Evolutionary conservation across 2,329 filamentous ascomycete genomes (phyloP), one percentile per base, ranked within the genome.

Genomic region (Beauveria scarabaeidicola): DNA sequence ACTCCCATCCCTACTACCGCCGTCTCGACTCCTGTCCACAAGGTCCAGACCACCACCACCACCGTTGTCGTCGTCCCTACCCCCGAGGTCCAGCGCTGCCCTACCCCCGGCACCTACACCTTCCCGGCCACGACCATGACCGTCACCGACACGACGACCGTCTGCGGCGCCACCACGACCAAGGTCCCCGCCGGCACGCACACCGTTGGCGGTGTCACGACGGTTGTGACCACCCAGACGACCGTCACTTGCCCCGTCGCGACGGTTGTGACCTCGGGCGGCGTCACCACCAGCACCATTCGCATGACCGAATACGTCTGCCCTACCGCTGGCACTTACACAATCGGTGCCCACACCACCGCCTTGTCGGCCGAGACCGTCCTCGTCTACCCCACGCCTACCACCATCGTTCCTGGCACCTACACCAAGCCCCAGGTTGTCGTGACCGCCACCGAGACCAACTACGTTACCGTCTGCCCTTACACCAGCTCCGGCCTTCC

Each of bases 271-370:
- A 86, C 85, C 65, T 75, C 72, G 60, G 75, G 77, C 64, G 75
- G 73, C 64, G 81, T 83, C 54, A 81, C 82, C 61, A 89, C 84
- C 75, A 88, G 81, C 76, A 78, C 86, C 67, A 83, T 90, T 68
- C 77, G 81, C 74, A 83, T 78, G 67, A 91, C 88, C 69, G 86
- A 84, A 69, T 90, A 86, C 69, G 81, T 87, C 69, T 91, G 88
- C 85, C 87, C 87, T 63, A 78, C 78, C 53, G 78, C 87, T 68
- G 88, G 88, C 72, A 90, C 86, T 60, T 91, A 90, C 81, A 90
- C 86, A 70, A 85, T 91, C 66, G 85, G 80, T 65, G 84, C 88
- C 60, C 79, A 80, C 70, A 88, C 85, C 70, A 88, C 84, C 65
- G 78, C 77, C 38, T 78, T 84, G 65, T 74, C 78, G 60, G 74